A percentile compares a stretch with the other conserved stretches of the same genome.
Conservation (phyloP, 2,329 filamentous ascomycete genomes). For the Endothia cerciana region DNA sequence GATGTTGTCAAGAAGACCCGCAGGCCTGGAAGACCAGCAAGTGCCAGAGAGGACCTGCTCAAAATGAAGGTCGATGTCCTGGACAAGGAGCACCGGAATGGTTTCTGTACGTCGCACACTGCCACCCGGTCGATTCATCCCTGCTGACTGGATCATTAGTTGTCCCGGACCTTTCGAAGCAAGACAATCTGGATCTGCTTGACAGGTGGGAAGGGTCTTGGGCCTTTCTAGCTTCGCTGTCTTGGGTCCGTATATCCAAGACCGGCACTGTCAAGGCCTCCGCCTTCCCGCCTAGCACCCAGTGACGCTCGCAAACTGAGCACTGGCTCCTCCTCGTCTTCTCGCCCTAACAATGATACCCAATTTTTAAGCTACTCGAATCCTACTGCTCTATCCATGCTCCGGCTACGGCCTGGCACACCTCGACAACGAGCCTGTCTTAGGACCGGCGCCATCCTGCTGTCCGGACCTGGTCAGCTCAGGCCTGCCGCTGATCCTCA, state of each 20-base stretch:
- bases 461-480: neutral
- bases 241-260: slow-evolving; percentile 75
- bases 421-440: neutral
- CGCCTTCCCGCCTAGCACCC: slow-evolving; percentile 71
- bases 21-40: slow-evolving; percentile 78
- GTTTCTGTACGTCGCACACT: slow-evolving; percentile 68
- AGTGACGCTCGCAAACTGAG: slow-evolving; percentile 43
- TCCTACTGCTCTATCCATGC: neutral
- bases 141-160: slow-evolving; percentile 46
- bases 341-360: slow-evolving; percentile 6
- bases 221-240: slow-evolving; percentile 75
- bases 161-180: slow-evolving; percentile 74
- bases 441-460: neutral
- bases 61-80: slow-evolving; percentile 72
- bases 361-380: neutral
- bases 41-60: slow-evolving; percentile 75
- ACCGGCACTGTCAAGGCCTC: slow-evolving; percentile 69
- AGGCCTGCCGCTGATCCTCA: neutral
- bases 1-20: slow-evolving; percentile 67
- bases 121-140: neutral
- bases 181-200: slow-evolving; percentile 67
- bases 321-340: slow-evolving; percentile 6
- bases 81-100: slow-evolving; percentile 78
- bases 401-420: neutral
- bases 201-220: slow-evolving; percentile 82